Evolutionary conservation across 768 basidiomycete species (phyloP).

Genomic region (Holtermanniella nyarrowii): DNA sequence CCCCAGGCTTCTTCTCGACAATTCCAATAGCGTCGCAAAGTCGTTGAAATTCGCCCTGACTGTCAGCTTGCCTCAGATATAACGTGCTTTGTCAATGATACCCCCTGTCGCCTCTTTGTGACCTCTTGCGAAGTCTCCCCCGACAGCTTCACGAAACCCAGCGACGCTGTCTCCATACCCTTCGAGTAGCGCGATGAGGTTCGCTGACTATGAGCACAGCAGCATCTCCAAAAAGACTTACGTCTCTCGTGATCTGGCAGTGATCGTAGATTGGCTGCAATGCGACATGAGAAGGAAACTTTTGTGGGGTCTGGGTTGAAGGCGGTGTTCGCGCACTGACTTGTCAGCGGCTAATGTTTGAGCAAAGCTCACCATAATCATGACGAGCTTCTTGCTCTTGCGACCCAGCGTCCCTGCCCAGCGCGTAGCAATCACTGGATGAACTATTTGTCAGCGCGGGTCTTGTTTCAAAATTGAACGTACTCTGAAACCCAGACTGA

Average conservation of each 20-base stretch:
- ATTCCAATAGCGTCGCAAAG: constrained; percentile 26
- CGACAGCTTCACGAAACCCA: constrained; percentile 43
- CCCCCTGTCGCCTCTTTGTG: constrained; percentile 50
- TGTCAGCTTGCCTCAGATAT: neutral
- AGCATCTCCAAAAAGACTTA: constrained; percentile 7
- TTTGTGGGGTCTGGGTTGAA: constrained; percentile 41
- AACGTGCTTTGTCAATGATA: constrained; percentile 44
- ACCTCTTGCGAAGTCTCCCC: constrained; percentile 46
- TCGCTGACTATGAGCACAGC: constrained; percentile 18
- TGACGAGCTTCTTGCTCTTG: constrained; percentile 36
- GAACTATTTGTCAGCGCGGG: constrained; percentile 27
- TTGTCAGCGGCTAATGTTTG: neutral
- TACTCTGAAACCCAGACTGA: constrained; percentile 40
- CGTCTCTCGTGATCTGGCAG: constrained; percentile 35
- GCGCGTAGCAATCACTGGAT: constrained; percentile 46
- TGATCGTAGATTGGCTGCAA: constrained; percentile 40
- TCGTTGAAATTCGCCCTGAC: constrained; percentile 21
- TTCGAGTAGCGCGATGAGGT: constrained; percentile 43
- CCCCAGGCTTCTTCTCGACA: constrained; percentile 6
- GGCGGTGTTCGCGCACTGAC: constrained; percentile 43
- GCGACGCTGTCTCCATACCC: constrained; percentile 40
- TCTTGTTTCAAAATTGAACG: neutral
- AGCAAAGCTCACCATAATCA: constrained; percentile 28
- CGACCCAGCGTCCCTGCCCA: constrained; percentile 44
- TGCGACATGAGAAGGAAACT: constrained; percentile 45